Conservation (phyloP, 495 filamentous ascomycete genomes). For the Aspergillus steynii region DNA sequence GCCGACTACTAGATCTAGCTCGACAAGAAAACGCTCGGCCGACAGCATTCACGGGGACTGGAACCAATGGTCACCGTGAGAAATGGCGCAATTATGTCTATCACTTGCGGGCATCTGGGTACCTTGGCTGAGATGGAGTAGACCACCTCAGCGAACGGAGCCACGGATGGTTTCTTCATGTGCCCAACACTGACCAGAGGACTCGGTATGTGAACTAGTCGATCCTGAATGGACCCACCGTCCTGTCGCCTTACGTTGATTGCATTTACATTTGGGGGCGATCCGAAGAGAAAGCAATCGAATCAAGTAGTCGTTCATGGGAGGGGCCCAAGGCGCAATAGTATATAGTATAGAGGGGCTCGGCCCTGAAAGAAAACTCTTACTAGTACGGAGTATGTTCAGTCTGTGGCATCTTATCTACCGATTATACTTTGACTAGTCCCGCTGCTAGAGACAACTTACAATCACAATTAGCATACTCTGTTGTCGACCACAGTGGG, state of each 20-base stretch:
- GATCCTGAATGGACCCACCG: background rate
- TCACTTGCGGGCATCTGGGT: slow-evolving; percentile 13
- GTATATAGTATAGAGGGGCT: too few species aligned
- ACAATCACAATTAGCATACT: too few species aligned
- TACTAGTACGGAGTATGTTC: too few species aligned
- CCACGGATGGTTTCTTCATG: background rate
- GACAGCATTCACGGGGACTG: slow-evolving; percentile 19
- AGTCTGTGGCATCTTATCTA: background rate
- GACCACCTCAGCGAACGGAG: background rate
- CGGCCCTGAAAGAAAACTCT: too few species aligned
- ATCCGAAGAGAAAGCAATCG: background rate
- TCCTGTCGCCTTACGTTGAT: background rate
- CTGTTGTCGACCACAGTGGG: too few species aligned
- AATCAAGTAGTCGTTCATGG: background rate
- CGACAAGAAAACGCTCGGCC: slow-evolving; percentile 27
- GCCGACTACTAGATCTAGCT: slow-evolving; percentile 21
- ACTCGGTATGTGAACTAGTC: background rate
- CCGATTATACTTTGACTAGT: background rate
- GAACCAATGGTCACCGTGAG: slow-evolving; percentile 33
- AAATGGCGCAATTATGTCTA: slow-evolving; percentile 35
- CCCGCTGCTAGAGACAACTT: background rate
- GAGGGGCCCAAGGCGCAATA: too few species aligned
- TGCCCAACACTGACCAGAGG: background rate
- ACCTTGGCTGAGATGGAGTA: background rate
- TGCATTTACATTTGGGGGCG: background rate